Evolutionary conservation across 106 monocot genomes (phyloP), one percentile per base, ranked within the genome.

Genomic region (Dioscorea alata): DNA sequence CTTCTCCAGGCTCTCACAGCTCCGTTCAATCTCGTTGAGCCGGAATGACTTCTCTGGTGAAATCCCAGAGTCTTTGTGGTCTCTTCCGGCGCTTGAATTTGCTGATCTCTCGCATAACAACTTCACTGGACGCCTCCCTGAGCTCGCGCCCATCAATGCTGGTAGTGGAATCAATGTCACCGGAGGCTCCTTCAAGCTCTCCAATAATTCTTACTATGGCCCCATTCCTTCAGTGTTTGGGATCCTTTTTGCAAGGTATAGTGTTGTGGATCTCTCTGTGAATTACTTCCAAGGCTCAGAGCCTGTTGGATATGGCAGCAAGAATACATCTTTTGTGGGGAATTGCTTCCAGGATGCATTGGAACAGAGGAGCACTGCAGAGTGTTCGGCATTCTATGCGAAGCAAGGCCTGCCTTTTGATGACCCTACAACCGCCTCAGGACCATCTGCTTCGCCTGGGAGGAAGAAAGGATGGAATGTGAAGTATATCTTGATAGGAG

Each of bases 281-380:
- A 94, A 94, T 34, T 94, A 87, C 51, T 91, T 94, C 21, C 59
- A 94, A 61, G 90, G 94, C 56, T 49, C 12, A 0, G 67, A 65
- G 48, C 80, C 83, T 8, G 18, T 56, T 7, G 63, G 65, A 13
- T 21, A 13, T 42, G 16, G 13, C 14, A 52, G 24, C 33, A 52
- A 17, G 20, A 83, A 76, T 48, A 59, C 60, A 3, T 78, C 85
- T 17, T 52, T 91, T 52, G 58, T 49, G 17, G 42, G 18, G 24
- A 95, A 95, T 63, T 91, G 94, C 77, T 73, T 95, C 49, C 28
- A 18, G 9, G 76, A 84, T 61, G 64, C 65, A 12, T 20, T 73
- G 14, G 72, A 66, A 20, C 90, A 91, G 64, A 73, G 94, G 63
- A 81, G 65, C 35, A 57, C 17, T 4, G 49, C 18, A 28, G 85